Evolutionary conservation across 768 basidiomycete species (phyloP).

Genomic region (Collybia nuda): DNA sequence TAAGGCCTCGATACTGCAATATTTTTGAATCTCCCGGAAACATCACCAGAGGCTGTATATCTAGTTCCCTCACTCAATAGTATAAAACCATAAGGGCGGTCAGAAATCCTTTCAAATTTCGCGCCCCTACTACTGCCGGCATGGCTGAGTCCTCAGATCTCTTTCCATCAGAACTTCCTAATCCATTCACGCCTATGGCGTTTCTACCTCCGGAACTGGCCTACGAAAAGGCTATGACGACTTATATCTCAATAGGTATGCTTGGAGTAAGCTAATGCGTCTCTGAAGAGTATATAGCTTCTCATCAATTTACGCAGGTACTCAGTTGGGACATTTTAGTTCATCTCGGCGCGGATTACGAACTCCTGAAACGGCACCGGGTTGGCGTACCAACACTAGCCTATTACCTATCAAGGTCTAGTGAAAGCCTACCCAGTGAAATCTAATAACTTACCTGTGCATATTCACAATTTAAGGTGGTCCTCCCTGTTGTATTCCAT

Average conservation of each 20-base stretch:
- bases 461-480: too few species aligned
- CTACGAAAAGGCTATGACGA: conserved; percentile 17
- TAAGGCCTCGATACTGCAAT: too few species aligned
- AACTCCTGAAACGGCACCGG: conserved; percentile 11
- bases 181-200: too few species aligned
- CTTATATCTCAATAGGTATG: conserved; percentile 19
- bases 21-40: too few species aligned
- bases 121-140: too few species aligned
- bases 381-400: conserved; percentile 14
- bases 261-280: conserved; percentile 1
- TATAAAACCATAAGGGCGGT: too few species aligned
- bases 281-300: background rate
- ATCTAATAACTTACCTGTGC: background rate
- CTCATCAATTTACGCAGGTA: conserved; percentile 9
- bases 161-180: too few species aligned
- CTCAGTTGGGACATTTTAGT: conserved; percentile 26
- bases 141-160: too few species aligned
- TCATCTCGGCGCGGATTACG: conserved; percentile 20
- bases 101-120: too few species aligned
- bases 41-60: too few species aligned
- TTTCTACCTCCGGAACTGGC: conserved; percentile 20
- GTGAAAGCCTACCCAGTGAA: too few species aligned
- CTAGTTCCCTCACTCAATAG: too few species aligned
- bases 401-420: conserved; percentile 28
- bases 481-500: background rate